Percentiles rank a stretch among this genome's conserved stretches.
These are phyloP conservation scores for Microsporum audouinii DNA, from an alignment of 2,329 filamentous ascomycete species.

Conservation along the genomic window DNA sequence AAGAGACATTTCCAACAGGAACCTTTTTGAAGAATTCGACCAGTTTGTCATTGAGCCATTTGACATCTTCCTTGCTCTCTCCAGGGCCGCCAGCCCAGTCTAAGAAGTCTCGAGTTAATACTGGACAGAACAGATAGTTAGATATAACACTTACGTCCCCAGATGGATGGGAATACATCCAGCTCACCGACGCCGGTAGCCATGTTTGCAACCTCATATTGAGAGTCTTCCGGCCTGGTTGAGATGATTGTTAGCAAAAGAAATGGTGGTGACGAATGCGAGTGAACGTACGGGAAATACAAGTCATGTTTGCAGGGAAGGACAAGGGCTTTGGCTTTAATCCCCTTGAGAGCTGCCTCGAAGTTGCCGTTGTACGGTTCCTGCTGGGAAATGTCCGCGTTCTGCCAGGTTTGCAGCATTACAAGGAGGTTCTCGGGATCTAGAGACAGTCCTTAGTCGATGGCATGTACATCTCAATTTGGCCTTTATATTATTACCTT, in stretches of 20 bases:
- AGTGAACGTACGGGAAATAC: conserved; percentile 55
- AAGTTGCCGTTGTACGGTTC: conserved; percentile 58
- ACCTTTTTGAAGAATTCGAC: conserved; percentile 39
- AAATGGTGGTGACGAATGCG: not conserved
- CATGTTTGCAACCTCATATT: conserved; percentile 59
- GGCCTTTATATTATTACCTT: conserved; percentile 34
- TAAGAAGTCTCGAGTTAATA: conserved; percentile 13
- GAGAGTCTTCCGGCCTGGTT: conserved; percentile 58
- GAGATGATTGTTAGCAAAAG: conserved; percentile 7
- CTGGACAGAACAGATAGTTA: not conserved
- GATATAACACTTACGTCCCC: conserved; percentile 44
- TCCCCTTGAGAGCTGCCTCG: conserved; percentile 52
- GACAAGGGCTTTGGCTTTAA: conserved; percentile 62
- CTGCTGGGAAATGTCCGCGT: conserved; percentile 57
- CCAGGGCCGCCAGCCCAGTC: conserved; percentile 59
- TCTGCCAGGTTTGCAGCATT: conserved; percentile 72
- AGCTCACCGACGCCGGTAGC: conserved; percentile 46
- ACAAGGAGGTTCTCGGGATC: conserved; percentile 63
- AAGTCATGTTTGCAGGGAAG: conserved; percentile 62
- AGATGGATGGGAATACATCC: conserved; percentile 48
- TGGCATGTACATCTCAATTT: not conserved
- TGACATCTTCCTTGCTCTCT: conserved; percentile 56
- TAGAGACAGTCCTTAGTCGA: conserved; percentile 14
- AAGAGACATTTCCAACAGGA: not conserved
- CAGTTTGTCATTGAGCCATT: conserved; percentile 58